Percentiles rank a stretch among this genome's conserved stretches.
phyloP scores from a whole-genome alignment of 352 stramenopile genomes.

The Proteromonas lacertae region DNA sequence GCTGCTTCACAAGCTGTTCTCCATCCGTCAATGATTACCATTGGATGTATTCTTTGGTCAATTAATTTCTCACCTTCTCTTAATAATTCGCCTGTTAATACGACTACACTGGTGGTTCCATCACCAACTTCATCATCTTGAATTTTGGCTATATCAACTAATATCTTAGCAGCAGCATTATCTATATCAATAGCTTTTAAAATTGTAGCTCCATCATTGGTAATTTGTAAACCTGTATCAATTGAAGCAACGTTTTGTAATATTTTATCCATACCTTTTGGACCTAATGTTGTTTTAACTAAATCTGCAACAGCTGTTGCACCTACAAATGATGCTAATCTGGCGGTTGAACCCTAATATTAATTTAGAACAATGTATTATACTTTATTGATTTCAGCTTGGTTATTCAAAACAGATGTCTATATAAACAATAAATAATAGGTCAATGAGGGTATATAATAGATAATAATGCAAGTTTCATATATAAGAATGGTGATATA shows the following conservation, averaged over 20 bases:
- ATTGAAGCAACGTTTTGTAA: constrained; percentile 48
- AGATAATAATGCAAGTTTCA: no score
- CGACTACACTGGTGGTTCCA: constrained; percentile 52
- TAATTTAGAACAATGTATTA: background rate
- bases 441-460: no score
- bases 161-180: constrained; percentile 87
- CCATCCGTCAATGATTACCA: constrained; percentile 88
- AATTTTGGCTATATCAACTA: constrained; percentile 92
- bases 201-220: constrained; percentile 96
- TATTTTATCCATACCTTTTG: constrained; percentile 99
- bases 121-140: constrained; percentile 95
- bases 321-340: constrained; percentile 88
- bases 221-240: constrained; percentile 58
- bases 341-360: constrained; percentile 76
- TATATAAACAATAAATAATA: no score
- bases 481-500: no score
- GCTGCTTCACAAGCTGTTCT: constrained; percentile 55
- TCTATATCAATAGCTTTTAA: constrained; percentile 79
- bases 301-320: constrained; percentile 96
- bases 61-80: constrained; percentile 66
- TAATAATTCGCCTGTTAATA: constrained; percentile 76
- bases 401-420: no score
- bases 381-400: no score
- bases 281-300: constrained; percentile 93
- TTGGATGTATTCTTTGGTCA: constrained; percentile 52